Conservation (phyloP, 2,329 filamentous ascomycete genomes). For the Pseudocercospora vitis region DNA sequence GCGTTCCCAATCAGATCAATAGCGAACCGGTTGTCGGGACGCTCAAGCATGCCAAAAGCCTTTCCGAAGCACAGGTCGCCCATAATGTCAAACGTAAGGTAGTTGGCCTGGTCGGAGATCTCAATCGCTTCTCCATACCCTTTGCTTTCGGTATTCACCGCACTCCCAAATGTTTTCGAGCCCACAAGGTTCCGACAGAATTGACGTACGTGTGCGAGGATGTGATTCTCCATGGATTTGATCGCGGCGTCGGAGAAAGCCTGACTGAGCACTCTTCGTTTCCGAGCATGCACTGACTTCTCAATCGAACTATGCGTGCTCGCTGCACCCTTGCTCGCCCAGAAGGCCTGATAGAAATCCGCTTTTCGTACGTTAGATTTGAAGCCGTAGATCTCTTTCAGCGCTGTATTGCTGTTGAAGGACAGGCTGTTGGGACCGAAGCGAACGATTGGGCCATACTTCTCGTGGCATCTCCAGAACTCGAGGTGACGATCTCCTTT, state of each 20-base stretch:
- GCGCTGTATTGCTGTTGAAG: slow-evolving; percentile 69
- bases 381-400: slow-evolving; percentile 55
- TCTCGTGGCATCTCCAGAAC: slow-evolving; percentile 61
- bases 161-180: slow-evolving; percentile 10
- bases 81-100: slow-evolving; percentile 51
- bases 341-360: slow-evolving; percentile 51
- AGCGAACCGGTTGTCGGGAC: slow-evolving; percentile 38
- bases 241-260: slow-evolving; percentile 50
- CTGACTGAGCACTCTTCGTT: slow-evolving; percentile 48
- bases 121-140: slow-evolving; percentile 48
- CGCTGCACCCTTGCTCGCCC: slow-evolving; percentile 43
- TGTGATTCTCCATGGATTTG: slow-evolving; percentile 48
- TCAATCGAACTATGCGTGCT: slow-evolving; percentile 50
- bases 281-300: slow-evolving; percentile 48
- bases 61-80: slow-evolving; percentile 49
- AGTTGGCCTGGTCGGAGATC: slow-evolving; percentile 46
- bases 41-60: slow-evolving; percentile 46
- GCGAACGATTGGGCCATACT: slow-evolving; percentile 71
- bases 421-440: slow-evolving; percentile 76
- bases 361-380: slow-evolving; percentile 52
- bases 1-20: slow-evolving; percentile 29
- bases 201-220: slow-evolving; percentile 46
- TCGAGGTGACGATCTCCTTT: slow-evolving; percentile 33
- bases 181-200: slow-evolving; percentile 38
- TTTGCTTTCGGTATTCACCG: slow-evolving; percentile 21